These are phyloP conservation scores for Penicillium decumbens DNA, from an alignment of 2,329 filamentous ascomycete species.

Conservation along the genomic window DNA sequence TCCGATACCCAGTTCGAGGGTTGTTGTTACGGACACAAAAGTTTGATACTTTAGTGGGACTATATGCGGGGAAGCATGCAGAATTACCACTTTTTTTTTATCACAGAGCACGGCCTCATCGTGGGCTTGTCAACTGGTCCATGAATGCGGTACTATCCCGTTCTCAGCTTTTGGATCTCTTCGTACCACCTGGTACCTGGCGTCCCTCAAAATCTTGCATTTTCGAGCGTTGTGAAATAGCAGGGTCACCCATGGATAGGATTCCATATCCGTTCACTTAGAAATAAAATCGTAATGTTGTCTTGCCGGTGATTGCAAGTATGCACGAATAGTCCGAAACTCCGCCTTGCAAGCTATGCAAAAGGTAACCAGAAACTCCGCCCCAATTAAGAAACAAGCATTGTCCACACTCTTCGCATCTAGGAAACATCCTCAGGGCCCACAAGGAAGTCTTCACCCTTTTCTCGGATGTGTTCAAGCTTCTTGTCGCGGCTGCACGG, in stretches of 20 bases:
- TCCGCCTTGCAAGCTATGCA: background rate
- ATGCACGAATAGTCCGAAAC: background rate
- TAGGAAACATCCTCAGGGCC: slow-evolving; percentile 69
- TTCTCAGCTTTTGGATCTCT: background rate
- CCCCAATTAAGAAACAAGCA: background rate
- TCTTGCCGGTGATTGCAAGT: background rate
- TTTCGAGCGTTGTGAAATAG: background rate
- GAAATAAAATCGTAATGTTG: background rate
- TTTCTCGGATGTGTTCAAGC: slow-evolving; percentile 68
- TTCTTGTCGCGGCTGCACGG: slow-evolving; percentile 75
- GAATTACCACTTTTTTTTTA: background rate
- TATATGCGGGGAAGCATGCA: background rate
- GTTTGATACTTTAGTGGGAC: background rate
- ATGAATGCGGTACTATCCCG: background rate
- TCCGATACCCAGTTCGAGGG: background rate
- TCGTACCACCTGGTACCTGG: background rate
- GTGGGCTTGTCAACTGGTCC: background rate
- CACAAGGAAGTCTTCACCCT: slow-evolving; percentile 75
- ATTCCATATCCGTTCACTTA: background rate
- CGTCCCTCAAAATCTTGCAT: background rate
- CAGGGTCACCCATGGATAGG: background rate
- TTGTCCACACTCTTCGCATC: background rate
- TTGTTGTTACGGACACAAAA: background rate
- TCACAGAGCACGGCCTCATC: background rate
- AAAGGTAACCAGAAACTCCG: background rate